These are phyloP conservation scores for Boechera retrofracta DNA, from an alignment of 345 rosid genomes.

Conservation along the genomic window DNA sequence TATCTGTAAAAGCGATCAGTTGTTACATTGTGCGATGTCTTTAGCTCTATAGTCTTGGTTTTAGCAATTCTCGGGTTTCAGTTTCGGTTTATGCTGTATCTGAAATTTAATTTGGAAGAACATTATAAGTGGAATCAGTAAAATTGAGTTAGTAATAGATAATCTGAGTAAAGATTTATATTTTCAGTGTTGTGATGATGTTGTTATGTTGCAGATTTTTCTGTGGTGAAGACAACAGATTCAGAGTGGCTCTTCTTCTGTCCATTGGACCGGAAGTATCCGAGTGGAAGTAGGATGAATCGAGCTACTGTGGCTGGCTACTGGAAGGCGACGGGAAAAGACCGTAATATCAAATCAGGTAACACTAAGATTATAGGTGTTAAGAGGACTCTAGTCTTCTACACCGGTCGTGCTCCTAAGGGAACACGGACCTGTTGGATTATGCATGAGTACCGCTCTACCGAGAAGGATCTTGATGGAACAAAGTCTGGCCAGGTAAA, in stretches of 20 bases:
- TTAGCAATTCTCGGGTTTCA: background rate
- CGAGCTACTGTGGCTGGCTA: slow-evolving; percentile 84
- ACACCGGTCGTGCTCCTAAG: slow-evolving; percentile 80
- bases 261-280: slow-evolving; percentile 87
- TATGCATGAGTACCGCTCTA: slow-evolving; percentile 88
- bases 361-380: slow-evolving; percentile 67
- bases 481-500: slow-evolving; percentile 82
- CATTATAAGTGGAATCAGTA: background rate
- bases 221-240: slow-evolving; percentile 62
- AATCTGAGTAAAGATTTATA: background rate
- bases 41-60: slow-evolving; percentile 2
- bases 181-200: background rate
- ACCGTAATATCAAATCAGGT: slow-evolving; percentile 66
- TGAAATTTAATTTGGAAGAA: background rate
- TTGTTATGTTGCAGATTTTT: slow-evolving; percentile 52
- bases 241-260: slow-evolving; percentile 97
- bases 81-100: background rate
- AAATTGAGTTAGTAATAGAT: background rate
- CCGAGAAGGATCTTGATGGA: slow-evolving; percentile 74
- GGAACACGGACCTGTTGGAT: slow-evolving; percentile 83
- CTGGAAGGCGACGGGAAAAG: slow-evolving; percentile 97
- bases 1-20: background rate
- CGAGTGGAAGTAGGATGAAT: slow-evolving; percentile 76
- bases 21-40: too few relatives aligned
- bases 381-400: slow-evolving; percentile 91